Percentiles rank a stretch among this genome's conserved stretches.
Evolutionary conservation across 169 alveolate species (phyloP).

Genomic region (Fabrea salina): DNA sequence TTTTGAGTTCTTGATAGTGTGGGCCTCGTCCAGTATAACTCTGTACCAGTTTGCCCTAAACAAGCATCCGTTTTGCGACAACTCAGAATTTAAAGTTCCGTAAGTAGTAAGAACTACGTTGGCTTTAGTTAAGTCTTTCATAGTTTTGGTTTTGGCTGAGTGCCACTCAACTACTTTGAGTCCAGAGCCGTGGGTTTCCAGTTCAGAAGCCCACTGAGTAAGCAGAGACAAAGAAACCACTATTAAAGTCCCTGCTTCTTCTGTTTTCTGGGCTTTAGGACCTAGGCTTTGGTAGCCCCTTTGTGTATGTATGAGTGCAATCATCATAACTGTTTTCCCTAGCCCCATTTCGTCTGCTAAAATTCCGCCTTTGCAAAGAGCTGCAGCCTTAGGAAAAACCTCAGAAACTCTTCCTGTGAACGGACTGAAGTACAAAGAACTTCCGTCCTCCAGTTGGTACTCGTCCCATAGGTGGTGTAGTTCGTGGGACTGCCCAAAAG

Average conservation of each 20-base stretch:
- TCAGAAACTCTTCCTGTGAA: constrained; percentile 30
- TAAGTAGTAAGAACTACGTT: constrained; percentile 81
- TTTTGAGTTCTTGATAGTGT: constrained; percentile 81
- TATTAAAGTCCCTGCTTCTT: constrained; percentile 74
- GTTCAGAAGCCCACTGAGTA: constrained; percentile 75
- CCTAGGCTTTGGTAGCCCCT: too few relatives aligned
- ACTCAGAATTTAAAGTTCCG: constrained; percentile 76
- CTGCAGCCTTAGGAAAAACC: background rate
- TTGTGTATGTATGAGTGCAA: constrained; percentile 44
- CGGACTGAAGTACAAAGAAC: constrained; percentile 12
- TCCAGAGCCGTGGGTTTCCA: constrained; percentile 56
- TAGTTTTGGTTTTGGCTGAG: constrained; percentile 39
- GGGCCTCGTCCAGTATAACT: constrained; percentile 91
- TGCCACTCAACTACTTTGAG: constrained; percentile 56
- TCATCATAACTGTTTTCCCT: constrained; percentile 63
- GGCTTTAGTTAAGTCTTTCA: constrained; percentile 51
- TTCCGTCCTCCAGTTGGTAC: background rate
- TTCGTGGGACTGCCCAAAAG: background rate
- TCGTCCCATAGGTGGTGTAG: constrained; percentile 35
- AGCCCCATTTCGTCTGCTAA: constrained; percentile 83
- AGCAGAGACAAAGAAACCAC: constrained; percentile 77
- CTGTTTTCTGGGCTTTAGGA: background rate
- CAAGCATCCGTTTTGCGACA: constrained; percentile 48
- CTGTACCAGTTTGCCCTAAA: constrained; percentile 78
- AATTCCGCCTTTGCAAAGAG: constrained; percentile 52